Evolutionary conservation across 1,139 yeast species (phyloP).

Genomic region (Candida gigantensis): DNA sequence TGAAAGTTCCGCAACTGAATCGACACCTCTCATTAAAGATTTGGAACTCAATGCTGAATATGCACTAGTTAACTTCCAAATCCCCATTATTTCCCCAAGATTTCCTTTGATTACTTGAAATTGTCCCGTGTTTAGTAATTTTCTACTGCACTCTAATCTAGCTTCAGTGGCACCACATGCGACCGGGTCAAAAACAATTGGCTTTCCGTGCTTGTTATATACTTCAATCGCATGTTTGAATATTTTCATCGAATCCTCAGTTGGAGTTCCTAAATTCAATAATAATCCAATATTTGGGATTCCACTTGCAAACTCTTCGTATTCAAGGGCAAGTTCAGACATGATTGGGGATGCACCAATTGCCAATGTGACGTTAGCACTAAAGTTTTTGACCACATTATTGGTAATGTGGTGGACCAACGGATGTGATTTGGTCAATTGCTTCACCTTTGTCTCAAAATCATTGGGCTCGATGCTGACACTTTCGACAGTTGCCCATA

Average conservation of each 20-base stretch:
- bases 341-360: constrained; percentile 87
- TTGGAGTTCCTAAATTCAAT: constrained; percentile 78
- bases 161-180: constrained; percentile 82
- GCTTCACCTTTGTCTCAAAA: constrained; percentile 2
- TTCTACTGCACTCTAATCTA: constrained; percentile 50
- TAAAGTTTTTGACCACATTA: constrained; percentile 82
- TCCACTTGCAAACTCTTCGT: constrained; percentile 56
- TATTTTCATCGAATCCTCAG: constrained; percentile 41
- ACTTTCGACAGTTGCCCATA: constrained; percentile 15
- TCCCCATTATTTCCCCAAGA: constrained; percentile 70
- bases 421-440: constrained; percentile 37
- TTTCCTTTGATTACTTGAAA: constrained; percentile 83
- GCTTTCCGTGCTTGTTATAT: constrained; percentile 59
- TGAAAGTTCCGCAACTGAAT: constrained; percentile 44
- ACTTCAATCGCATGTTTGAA: constrained; percentile 55
- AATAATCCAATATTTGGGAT: constrained; percentile 58
- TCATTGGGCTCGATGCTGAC: constrained; percentile 8
- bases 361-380: constrained; percentile 88
- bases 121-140: constrained; percentile 58
- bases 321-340: constrained; percentile 80
- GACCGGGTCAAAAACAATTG: constrained; percentile 85
- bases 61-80: constrained; percentile 33
- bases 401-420: constrained; percentile 88
- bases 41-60: constrained; percentile 31
- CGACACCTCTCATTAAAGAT: constrained; percentile 73